Evolutionary conservation across 169 alveolate species (phyloP), one percentile per base, ranked within the genome.

Genomic region (Plasmodium yoelii): DNA sequence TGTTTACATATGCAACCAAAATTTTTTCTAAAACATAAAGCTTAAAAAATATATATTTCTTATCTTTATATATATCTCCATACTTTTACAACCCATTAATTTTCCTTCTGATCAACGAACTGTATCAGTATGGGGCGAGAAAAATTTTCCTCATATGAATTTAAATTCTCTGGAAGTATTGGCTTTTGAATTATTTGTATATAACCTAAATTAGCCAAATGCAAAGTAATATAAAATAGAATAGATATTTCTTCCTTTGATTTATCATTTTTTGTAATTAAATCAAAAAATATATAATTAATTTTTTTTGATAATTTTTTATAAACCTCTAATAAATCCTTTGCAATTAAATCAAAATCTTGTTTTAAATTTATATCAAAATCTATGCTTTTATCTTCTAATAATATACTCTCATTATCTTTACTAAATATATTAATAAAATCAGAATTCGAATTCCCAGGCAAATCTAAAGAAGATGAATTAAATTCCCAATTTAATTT

Each of bases 151-250:
- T 71, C 75, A 67, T 67, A 56, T 59, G 57, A 39, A 65, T 28
- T 42, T 46, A 82, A 15, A 55, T 82, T 84, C 8, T 65, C 82
- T 28, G 90, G 65, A n/a, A 82, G 82, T 19, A 82, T 67, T 24
- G 90, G 90, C 34, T 82, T 82, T 60, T 82, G 90, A 70, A 82
- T 61, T 7, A 82, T 22, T 24, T 82, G 44, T 53, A 82, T 53
- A 47, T 82, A 67, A 24, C 90, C 90, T 60, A 82, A 39, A 67
- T 82, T 82, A 39, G 90, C 90, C 71, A 82, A 82, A 71, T 82
- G 84, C 24, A 82, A 82, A 28, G 90, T 82, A 53, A 67, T 68
- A 47, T 82, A 82, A 82, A 82, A 82, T 51, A 82, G 49, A 65
- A 55, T 71, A 42, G 90, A 13, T 15, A 82, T 61, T 55, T 82